Conservation (phyloP, 305 asterid genomes). For the Withania somnifera region DNA sequence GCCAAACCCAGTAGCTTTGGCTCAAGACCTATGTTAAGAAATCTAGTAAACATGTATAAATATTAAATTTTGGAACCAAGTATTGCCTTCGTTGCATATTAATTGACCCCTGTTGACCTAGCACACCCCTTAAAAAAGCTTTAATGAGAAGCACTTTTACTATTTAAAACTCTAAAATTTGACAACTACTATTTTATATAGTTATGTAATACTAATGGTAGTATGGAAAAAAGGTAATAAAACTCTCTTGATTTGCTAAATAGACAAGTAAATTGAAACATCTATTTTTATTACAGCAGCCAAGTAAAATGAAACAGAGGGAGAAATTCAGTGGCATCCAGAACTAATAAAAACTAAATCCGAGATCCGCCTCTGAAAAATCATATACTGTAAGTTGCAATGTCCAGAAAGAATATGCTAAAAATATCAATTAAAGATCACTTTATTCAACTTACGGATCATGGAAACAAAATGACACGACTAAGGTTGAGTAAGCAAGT, state of each 20-base stretch:
- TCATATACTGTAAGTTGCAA: not conserved
- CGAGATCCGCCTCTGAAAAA: not conserved
- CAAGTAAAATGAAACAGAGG: too few relatives aligned
- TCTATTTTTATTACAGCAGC: too few relatives aligned
- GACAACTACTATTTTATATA: too few relatives aligned
- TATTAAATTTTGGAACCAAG: not conserved
- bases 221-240: too few relatives aligned
- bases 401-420: not conserved
- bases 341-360: not conserved
- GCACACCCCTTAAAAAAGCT: too few relatives aligned
- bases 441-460: not conserved
- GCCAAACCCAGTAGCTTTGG: not conserved
- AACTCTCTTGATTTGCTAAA: too few relatives aligned
- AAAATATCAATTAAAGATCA: not conserved
- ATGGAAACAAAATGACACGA: not conserved
- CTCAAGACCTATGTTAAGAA: not conserved
- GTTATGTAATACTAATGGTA: too few relatives aligned
- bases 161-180: too few relatives aligned
- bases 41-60: not conserved
- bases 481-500: not conserved
- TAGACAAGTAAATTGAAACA: too few relatives aligned
- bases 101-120: too few relatives aligned
- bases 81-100: not conserved
- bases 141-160: too few relatives aligned
- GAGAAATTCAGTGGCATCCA: not conserved